Conservation (phyloP, 2,329 filamentous ascomycete genomes). For the Trichoderma simmonsii region DNA sequence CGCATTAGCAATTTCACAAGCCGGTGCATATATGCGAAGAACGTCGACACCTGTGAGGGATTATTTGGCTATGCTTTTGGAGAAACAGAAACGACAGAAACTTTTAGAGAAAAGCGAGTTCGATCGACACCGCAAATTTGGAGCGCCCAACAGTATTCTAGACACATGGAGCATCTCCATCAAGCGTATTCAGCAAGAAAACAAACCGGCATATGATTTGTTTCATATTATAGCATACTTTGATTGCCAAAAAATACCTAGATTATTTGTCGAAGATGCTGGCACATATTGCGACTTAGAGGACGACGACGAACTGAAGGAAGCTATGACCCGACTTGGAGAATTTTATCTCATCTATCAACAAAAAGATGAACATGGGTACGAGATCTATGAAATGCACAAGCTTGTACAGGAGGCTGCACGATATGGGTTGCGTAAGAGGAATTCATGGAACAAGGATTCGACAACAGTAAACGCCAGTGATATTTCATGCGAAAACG, state of each 20-base stretch:
- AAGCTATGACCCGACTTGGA: not conserved
- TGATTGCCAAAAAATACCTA: not conserved
- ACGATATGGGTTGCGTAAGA: not conserved
- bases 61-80: not conserved
- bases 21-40: not conserved
- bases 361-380: not conserved
- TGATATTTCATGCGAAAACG: not conserved
- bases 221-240: not conserved
- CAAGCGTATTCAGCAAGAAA: not conserved
- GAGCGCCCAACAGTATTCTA: not conserved
- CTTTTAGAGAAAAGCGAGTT: not conserved
- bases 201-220: not conserved
- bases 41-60: not conserved
- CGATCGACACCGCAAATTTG: not conserved
- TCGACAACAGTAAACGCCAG: not conserved
- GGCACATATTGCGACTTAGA: not conserved
- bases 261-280: accelerated
- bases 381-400: not conserved
- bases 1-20: not conserved
- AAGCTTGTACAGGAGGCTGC: not conserved
- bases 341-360: not conserved
- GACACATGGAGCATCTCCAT: not conserved
- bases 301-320: not conserved
- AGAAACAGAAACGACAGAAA: not conserved
- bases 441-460: not conserved